These are phyloP conservation scores for Pythium myriotylum DNA, from an alignment of 352 stramenopile species.

Conservation along the genomic window DNA sequence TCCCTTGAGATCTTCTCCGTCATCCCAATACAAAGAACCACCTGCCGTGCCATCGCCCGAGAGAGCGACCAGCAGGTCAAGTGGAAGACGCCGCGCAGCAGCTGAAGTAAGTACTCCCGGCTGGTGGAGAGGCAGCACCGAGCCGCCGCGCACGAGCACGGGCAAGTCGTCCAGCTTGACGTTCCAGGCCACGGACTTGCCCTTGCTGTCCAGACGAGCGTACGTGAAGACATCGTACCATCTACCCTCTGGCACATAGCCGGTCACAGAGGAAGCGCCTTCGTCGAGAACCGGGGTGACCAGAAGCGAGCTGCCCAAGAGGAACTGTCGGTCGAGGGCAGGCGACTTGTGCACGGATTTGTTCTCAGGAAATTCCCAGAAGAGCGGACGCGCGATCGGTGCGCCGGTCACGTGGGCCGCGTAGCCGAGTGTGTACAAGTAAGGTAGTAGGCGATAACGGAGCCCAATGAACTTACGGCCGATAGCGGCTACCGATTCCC, in stretches of 20 bases:
- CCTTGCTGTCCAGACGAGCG: slow-evolving; percentile 32
- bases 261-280: slow-evolving; percentile 42
- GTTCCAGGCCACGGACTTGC: slow-evolving; percentile 28
- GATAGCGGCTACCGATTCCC: slow-evolving; percentile 45
- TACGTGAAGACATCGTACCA: slow-evolving; percentile 71
- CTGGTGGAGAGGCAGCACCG: slow-evolving; percentile 53
- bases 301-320: slow-evolving; percentile 45
- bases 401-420: slow-evolving; percentile 42
- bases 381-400: slow-evolving; percentile 57
- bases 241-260: slow-evolving; percentile 43
- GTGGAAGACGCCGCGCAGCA: slow-evolving; percentile 44
- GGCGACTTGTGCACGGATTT: slow-evolving; percentile 14
- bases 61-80: slow-evolving; percentile 51
- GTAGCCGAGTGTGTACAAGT: slow-evolving; percentile 80
- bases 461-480: slow-evolving; percentile 64
- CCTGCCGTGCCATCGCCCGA: slow-evolving; percentile 19
- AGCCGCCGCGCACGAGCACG: slow-evolving; percentile 53
- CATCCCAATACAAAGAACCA: slow-evolving; percentile 56
- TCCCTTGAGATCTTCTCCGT: slow-evolving; percentile 46
- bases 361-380: slow-evolving; percentile 67
- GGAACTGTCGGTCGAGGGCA: slow-evolving; percentile 50
- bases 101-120: slow-evolving; percentile 40
- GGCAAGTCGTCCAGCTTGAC: slow-evolving; percentile 65
- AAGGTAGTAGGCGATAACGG: slow-evolving; percentile 76
- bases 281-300: slow-evolving; percentile 56